phyloP scores from a whole-genome alignment of 441 rosid species.

The Pelargonium myrrhifolium region DNA sequence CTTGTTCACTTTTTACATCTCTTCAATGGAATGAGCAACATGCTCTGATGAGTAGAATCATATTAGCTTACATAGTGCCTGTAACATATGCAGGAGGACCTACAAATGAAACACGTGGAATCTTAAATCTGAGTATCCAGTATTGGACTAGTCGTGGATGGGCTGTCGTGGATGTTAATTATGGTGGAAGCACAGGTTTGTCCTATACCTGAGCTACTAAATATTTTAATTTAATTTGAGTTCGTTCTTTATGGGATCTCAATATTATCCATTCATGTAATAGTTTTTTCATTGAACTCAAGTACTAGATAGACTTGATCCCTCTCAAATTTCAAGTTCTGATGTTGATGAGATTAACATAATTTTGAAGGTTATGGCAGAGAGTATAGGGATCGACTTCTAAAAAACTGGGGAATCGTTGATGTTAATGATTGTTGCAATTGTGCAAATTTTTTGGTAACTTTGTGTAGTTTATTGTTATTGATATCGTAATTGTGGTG shows the following conservation, averaged over 20 bases:
- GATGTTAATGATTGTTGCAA: constrained; percentile 92
- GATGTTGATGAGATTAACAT: constrained; percentile 14
- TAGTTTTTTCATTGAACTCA: neutral
- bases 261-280: neutral
- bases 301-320: constrained; percentile 1
- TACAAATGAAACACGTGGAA: constrained; percentile 62
- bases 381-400: constrained; percentile 72
- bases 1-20: neutral
- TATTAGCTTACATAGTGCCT: neutral
- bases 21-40: too few species aligned
- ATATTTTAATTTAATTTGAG: neutral
- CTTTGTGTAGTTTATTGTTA: constrained; percentile 2
- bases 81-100: constrained; percentile 62
- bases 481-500: constrained; percentile 1
- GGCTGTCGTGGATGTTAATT: constrained; percentile 90
- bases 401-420: constrained; percentile 70
- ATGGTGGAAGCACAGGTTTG: constrained; percentile 97
- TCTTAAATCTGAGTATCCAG: constrained; percentile 60
- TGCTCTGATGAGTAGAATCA: neutral
- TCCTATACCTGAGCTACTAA: constrained; percentile 14
- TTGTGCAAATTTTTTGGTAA: constrained; percentile 78
- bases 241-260: neutral
- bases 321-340: neutral
- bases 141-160: constrained; percentile 97
- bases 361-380: constrained; percentile 73